A percentile compares a stretch with the other conserved stretches of the same genome.
Conservation (phyloP, 1,284 basidiomycete species). For the Cryptococcus floricola region DNA sequence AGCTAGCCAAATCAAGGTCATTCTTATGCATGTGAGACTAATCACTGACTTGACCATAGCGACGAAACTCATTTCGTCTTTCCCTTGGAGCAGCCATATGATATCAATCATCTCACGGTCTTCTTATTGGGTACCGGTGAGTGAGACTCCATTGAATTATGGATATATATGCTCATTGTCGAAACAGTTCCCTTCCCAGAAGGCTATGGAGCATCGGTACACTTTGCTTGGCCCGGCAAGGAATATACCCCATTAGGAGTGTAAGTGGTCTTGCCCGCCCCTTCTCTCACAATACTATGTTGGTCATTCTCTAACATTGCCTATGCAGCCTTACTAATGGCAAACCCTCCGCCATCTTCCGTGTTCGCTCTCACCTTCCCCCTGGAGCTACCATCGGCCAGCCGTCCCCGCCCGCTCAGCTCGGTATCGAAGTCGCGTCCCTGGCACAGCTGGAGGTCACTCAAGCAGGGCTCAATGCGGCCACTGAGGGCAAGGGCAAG, state of each 20-base stretch:
- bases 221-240: conserved; percentile 83
- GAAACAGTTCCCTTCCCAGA: conserved; percentile 73
- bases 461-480: conserved; percentile 50
- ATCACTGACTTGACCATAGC: conserved; percentile 14
- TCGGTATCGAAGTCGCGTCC: conserved; percentile 58
- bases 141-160: conserved; percentile 23
- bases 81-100: conserved; percentile 67
- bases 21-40: neutral
- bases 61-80: conserved; percentile 81
- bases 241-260: conserved; percentile 85
- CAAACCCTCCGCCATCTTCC: conserved; percentile 88
- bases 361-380: conserved; percentile 61
- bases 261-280: conserved; percentile 54
- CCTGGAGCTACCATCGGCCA: conserved; percentile 15
- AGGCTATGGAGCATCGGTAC: conserved; percentile 82
- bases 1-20: conserved; percentile 3
- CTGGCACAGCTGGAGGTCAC: conserved; percentile 43
- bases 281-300: neutral
- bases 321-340: conserved; percentile 73
- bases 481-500: conserved; percentile 22
- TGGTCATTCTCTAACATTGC: neutral
- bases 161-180: neutral
- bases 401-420: conserved; percentile 50
- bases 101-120: conserved; percentile 84
- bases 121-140: conserved; percentile 77